Evolutionary conservation across 2,329 filamentous ascomycete genomes (phyloP), one percentile per base, ranked within the genome.

Genomic region (Fusarium clavum): DNA sequence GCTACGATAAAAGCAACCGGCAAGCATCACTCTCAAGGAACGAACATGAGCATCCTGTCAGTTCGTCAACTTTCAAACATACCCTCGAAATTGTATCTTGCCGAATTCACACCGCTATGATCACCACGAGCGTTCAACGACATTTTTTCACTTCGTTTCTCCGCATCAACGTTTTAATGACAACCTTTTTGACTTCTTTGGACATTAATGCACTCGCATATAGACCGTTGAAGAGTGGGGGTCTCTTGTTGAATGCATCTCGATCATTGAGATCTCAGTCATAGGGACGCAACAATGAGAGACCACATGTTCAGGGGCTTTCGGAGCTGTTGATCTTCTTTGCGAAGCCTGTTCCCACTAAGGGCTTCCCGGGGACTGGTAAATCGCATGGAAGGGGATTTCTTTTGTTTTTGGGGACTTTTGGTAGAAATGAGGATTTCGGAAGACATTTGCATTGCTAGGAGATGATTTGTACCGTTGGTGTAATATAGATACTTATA

Each of bases 381-480:
- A 14, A 53, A 24, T 41, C 38, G 61, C 46, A 72, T 22, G 16
- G 54, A 30, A 61, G 32, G 47, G 71, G 71, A 20, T 65, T 64
- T 68, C 48, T 57, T 64, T 57, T 70, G 57, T 74, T 65, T 54
- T 41, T 61, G 38, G 20, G 55, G 49, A 40, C 51, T 62, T 62
- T 64, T 59, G 61, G 51, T 65, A 54, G 53, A 57, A 43, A 53
- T 20, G 41, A 34, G 43, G 60, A 58, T 43, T 62, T 62, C 40
- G 64, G 64, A 67, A 59, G 55, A 68, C 57, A 63, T 67, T 68
- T 65, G 69, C 69, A 68, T 67, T 64, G 61, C 60, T 71, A 46
- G 61, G 68, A 68, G 66, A 71, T 69, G 64, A 64, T 52, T 59
- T 69, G 58, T 70, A 56, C 69, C 73, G 64, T 71, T 73, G 62